Evolutionary conservation across 257 asterid species (phyloP), one percentile per base, ranked within the genome.

Genomic region (Ajuga chamaepitys): DNA sequence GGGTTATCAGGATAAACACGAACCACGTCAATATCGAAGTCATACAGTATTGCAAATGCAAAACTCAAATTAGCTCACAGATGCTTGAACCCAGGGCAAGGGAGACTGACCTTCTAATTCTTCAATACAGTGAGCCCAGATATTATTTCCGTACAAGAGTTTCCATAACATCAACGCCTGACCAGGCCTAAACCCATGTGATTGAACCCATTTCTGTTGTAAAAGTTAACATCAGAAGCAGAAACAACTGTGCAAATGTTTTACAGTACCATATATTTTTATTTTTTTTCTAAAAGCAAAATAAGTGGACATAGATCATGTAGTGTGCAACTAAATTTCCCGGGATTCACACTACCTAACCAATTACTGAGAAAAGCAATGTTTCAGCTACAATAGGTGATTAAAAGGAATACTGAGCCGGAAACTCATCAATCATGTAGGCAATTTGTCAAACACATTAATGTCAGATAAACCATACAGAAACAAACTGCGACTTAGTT

Each of bases 101-200:
- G 16, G 55, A 45, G 26, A 53, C 66, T 5, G 44, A 89, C 98
- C 97, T 89, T 89, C 82, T 44, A 89, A 68, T 68, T 92, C 97
- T 60, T 85, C 97, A 32, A 18, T 12, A 74, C 74, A 54, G 16
- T 72, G 80, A 63, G 95, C 98, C 98, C 96, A 92, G 25, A 80
- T 74, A 72, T 86, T 83, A 69, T 89, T 72, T 44, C 94, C 85
- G 45, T 92, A 92, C 7, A 92, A 81, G 72, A 91, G 87, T 76
- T 87, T 94, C 99, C 99, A 90, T 56, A 94, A 54, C 97, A 94
- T 94, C 84, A 94, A 52, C 58, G 99, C 97, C 82, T 94, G 97
- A 70, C 68, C 89, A 68, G 96, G 88, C 78, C 91, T 85, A 74
- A 62, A 93, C 64, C 96, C 98, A 64, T 83, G 88, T 9, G 88